Evolutionary conservation across 352 stramenopile species (phyloP).

Genomic region (Pythium chondricola): DNA sequence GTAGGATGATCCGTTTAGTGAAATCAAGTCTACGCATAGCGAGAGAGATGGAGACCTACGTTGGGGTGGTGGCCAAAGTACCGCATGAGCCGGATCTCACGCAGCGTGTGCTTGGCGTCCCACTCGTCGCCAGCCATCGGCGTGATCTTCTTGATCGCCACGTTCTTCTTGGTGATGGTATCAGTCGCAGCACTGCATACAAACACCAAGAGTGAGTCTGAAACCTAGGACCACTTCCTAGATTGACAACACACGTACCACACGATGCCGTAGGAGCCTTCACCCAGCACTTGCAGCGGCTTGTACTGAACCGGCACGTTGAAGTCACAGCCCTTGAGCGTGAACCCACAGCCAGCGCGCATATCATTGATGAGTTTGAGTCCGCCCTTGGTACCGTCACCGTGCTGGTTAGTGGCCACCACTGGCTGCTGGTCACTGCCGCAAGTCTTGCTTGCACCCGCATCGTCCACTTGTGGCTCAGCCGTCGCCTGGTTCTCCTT

Average conservation of each 20-base stretch:
- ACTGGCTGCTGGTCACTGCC: background rate
- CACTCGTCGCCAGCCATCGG: constrained; percentile 88
- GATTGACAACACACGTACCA: constrained; percentile 30
- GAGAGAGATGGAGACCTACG: no score
- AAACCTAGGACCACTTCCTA: no score
- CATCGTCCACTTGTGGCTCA: background rate
- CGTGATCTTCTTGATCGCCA: constrained; percentile 92
- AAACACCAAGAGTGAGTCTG: no score
- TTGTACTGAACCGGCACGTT: constrained; percentile 79
- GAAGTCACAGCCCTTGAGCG: constrained; percentile 81
- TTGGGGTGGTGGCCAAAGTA: constrained; percentile 89
- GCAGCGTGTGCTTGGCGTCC: constrained; percentile 88
- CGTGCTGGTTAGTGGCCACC: constrained; percentile 3
- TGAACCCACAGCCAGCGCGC: constrained; percentile 52
- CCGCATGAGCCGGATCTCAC: constrained; percentile 88
- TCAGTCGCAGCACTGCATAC: constrained; percentile 59
- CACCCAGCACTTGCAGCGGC: constrained; percentile 79
- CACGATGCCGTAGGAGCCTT: constrained; percentile 92
- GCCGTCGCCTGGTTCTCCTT: constrained; percentile 13
- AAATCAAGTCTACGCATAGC: no score
- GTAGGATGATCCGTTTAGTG: no score
- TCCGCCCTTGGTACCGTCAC: background rate
- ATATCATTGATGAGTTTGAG: constrained; percentile 51
- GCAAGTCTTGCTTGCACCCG: background rate
- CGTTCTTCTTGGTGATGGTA: constrained; percentile 56